These are phyloP conservation scores for Rhizopus microsporus DNA, from an alignment of 371 early-diverging fungal genomes.

Conservation along the genomic window DNA sequence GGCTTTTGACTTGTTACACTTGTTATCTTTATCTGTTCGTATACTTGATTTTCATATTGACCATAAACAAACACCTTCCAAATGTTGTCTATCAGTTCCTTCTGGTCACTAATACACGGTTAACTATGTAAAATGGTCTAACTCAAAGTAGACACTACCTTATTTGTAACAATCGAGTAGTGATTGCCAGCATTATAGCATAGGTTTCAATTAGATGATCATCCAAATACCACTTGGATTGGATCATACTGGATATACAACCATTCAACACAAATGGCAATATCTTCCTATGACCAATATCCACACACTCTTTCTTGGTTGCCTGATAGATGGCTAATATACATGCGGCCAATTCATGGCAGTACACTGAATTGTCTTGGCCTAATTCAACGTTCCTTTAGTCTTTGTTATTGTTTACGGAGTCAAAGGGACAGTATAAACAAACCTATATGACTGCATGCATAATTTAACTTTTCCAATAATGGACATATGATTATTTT, in stretches of 20 bases:
- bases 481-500: slow-evolving; percentile 17
- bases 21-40: neutral
- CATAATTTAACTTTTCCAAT: slow-evolving; percentile 19
- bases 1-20: too few species aligned
- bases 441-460: slow-evolving; percentile 12
- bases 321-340: slow-evolving; percentile 18
- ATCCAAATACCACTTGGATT: slow-evolving; percentile 22
- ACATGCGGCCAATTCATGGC: slow-evolving; percentile 18
- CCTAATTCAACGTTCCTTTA: neutral
- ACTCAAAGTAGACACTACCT: slow-evolving; percentile 16
- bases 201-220: slow-evolving; percentile 14
- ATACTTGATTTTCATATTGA: slow-evolving; percentile 5
- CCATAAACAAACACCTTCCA: slow-evolving; percentile 16
- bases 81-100: slow-evolving; percentile 7
- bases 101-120: slow-evolving; percentile 12
- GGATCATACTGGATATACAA: slow-evolving; percentile 6
- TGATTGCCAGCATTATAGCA: slow-evolving; percentile 22
- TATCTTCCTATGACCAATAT: slow-evolving; percentile 16
- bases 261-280: slow-evolving; percentile 23
- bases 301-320: slow-evolving; percentile 15
- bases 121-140: slow-evolving; percentile 5
- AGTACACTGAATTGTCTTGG: slow-evolving; percentile 12
- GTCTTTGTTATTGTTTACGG: neutral
- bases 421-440: neutral
- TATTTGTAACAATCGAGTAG: slow-evolving; percentile 8